phyloP scores from a whole-genome alignment of 495 filamentous ascomycete species.

The Annulohypoxylon nitens region DNA sequence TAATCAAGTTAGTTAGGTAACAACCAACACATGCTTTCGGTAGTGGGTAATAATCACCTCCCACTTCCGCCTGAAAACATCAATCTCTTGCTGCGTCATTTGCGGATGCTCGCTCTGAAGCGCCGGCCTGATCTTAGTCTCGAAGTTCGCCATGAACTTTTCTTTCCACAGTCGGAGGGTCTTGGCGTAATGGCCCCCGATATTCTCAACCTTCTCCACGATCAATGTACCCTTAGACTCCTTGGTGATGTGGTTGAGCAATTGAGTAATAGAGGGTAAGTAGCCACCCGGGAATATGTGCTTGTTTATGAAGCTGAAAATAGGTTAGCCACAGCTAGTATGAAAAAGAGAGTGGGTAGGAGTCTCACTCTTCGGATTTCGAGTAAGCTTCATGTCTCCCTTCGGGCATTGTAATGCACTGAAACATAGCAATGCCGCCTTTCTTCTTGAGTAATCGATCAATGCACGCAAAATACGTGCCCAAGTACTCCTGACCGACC shows the following conservation, averaged over 20 bases:
- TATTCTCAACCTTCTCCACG: constrained; percentile 73
- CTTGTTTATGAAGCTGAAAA: constrained; percentile 71
- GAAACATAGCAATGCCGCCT: constrained; percentile 76
- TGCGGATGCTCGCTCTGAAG: constrained; percentile 64
- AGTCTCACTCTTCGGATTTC: constrained; percentile 59
- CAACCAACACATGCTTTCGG: neutral
- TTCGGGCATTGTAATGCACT: constrained; percentile 83
- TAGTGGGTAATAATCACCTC: constrained; percentile 56
- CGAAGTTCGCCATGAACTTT: constrained; percentile 72
- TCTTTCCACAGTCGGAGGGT: constrained; percentile 76
- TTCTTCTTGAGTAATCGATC: constrained; percentile 70
- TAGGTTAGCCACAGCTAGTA: constrained; percentile 51
- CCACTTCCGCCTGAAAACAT: constrained; percentile 78
- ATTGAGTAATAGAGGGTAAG: constrained; percentile 72
- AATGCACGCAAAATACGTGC: constrained; percentile 71
- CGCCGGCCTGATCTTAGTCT: constrained; percentile 66
- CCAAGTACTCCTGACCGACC: constrained; percentile 73
- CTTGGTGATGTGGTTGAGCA: constrained; percentile 69
- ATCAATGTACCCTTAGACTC: constrained; percentile 70
- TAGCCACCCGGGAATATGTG: constrained; percentile 84
- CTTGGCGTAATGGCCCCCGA: constrained; percentile 78
- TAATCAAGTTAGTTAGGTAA: neutral
- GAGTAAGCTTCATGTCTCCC: constrained; percentile 62
- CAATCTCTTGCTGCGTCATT: constrained; percentile 69
- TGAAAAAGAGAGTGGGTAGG: constrained; percentile 4